A percentile compares a stretch with the other conserved stretches of the same genome.
Evolutionary conservation across 305 asterid species (phyloP).

Genomic region (Fraxinus platypoda): DNA sequence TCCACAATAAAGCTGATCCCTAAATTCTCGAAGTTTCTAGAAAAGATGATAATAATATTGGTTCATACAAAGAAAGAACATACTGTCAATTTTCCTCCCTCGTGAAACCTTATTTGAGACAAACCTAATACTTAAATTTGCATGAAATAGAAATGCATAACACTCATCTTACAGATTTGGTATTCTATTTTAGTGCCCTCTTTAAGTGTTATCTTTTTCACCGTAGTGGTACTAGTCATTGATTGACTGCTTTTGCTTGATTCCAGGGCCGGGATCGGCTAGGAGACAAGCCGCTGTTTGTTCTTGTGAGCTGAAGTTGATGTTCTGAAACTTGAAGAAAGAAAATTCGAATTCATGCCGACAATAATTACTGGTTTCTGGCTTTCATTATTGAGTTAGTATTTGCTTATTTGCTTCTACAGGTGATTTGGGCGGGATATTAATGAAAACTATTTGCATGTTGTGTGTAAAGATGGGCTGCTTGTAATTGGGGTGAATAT

Average conservation of each 20-base stretch:
- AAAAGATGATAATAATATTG: not conserved
- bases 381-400: not conserved
- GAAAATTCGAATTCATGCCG: not conserved
- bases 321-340: not conserved
- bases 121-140: not conserved
- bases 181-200: not conserved
- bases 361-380: not conserved
- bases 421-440: not conserved
- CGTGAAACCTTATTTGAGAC: not conserved
- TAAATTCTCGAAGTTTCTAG: not conserved
- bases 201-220: not conserved
- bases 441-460: not conserved
- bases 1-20: not conserved
- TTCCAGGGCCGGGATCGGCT: conserved; percentile 74
- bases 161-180: not conserved
- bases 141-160: not conserved
- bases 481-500: not conserved
- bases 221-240: not conserved
- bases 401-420: not conserved
- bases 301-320: conserved; percentile 60
- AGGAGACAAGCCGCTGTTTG: conserved; percentile 73
- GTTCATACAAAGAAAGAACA: not conserved
- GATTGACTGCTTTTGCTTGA: conserved; percentile 20
- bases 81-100: not conserved
- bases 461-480: not conserved